Percentiles rank a stretch among this genome's conserved stretches.
These are phyloP conservation scores for Pleurozium schreberi DNA, from an alignment of 225 moss, liverwort and hornwort genomes.

Conservation along the genomic window DNA sequence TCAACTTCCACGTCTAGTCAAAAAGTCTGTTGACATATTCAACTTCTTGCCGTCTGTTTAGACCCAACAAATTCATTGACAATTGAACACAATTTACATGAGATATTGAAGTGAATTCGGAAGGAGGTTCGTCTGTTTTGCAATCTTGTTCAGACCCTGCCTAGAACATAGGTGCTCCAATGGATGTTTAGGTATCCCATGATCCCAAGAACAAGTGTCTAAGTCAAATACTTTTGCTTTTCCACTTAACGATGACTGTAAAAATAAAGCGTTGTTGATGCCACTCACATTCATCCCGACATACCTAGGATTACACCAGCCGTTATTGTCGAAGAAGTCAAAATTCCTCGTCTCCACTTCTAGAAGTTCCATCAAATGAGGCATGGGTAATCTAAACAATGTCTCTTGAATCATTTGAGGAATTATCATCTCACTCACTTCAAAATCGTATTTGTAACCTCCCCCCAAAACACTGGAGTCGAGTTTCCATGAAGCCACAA, in stretches of 20 bases:
- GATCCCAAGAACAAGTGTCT: neutral
- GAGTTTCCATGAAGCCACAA: neutral
- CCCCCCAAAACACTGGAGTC: accelerated
- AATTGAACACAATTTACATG: neutral
- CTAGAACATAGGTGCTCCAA: neutral
- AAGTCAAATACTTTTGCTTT: neutral
- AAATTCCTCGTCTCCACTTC: neutral
- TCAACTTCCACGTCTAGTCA: neutral
- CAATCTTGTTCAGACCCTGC: neutral
- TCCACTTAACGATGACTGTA: neutral
- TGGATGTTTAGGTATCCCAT: neutral
- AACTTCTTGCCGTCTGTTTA: too few relatives aligned
- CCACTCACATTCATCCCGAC: neutral
- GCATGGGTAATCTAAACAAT: neutral
- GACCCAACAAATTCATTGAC: neutral
- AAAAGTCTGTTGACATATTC: neutral
- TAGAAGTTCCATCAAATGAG: neutral
- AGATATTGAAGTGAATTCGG: neutral
- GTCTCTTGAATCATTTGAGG: neutral
- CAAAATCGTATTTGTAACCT: neutral
- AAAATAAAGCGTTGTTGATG: neutral
- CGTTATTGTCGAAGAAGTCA: neutral
- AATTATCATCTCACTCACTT: neutral
- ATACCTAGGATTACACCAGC: accelerated
- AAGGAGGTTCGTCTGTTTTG: neutral